Percentiles rank a stretch among this genome's conserved stretches.
Conservation (phyloP, 495 filamentous ascomycete species). For the Bacidia gigantensis region DNA sequence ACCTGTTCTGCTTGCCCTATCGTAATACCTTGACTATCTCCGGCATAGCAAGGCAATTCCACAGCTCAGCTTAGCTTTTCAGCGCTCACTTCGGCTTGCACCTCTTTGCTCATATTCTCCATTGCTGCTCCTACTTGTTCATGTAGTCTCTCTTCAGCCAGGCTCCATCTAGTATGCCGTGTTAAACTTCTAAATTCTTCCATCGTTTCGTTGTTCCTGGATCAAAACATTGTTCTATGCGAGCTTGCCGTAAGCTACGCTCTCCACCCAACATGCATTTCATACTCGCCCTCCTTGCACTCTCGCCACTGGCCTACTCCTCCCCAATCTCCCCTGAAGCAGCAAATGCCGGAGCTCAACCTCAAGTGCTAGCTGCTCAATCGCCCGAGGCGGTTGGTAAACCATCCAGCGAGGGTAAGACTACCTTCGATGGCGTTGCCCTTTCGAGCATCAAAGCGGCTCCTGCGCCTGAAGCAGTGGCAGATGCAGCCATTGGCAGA, state of each 20-base stretch:
- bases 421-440: conserved; percentile 14
- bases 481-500: conserved; percentile 6
- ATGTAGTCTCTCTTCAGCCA: not conserved
- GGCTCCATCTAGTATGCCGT: not conserved
- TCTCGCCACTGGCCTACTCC: conserved; percentile 6
- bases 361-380: not conserved
- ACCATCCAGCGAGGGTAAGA: not conserved
- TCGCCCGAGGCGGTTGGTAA: not conserved
- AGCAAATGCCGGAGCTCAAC: conserved; percentile 11
- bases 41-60: not conserved
- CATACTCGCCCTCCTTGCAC: conserved; percentile 4
- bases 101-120: not conserved
- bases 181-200: not conserved
- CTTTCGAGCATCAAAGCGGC: conserved; percentile 9
- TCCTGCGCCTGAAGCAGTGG: conserved; percentile 5
- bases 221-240: not conserved
- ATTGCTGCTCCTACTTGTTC: not conserved
- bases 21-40: not conserved
- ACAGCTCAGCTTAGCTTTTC: not conserved
- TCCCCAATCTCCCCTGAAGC: conserved; percentile 13
- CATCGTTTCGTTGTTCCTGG: not conserved
- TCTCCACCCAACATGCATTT: conserved; percentile 6
- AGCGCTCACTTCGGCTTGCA: too few relatives aligned
- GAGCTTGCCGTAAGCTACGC: not conserved
- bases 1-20: not conserved